These are phyloP conservation scores for Trichoderma gracile DNA, from an alignment of 2,329 filamentous ascomycete genomes.

Conservation along the genomic window DNA sequence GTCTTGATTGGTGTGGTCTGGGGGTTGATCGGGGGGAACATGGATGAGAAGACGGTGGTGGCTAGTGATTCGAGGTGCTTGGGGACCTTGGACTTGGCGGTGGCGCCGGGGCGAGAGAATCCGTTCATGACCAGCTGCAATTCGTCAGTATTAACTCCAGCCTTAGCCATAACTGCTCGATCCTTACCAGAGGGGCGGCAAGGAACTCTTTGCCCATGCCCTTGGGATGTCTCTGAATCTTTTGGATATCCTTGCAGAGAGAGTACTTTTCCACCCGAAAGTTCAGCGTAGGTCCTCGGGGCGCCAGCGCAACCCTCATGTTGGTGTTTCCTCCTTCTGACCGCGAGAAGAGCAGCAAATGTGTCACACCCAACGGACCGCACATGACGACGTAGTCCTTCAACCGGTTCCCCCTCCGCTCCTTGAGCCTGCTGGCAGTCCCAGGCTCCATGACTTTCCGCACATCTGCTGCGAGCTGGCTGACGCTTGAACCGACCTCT, in stretches of 20 bases:
- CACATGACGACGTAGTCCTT: conserved; percentile 95
- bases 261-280: conserved; percentile 96
- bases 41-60: conserved; percentile 91
- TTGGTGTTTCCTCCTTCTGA: conserved; percentile 91
- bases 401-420: conserved; percentile 83
- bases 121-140: conserved; percentile 93
- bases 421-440: conserved; percentile 85
- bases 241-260: conserved; percentile 85
- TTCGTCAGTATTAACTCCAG: conserved; percentile 32
- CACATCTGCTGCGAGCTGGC: conserved; percentile 88
- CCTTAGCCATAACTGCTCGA: conserved; percentile 41
- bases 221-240: conserved; percentile 78
- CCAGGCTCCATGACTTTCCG: conserved; percentile 94
- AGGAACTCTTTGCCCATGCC: conserved; percentile 83
- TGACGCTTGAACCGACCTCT: conserved; percentile 87
- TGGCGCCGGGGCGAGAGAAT: conserved; percentile 68
- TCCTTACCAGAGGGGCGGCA: conserved; percentile 73
- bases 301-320: conserved; percentile 81
- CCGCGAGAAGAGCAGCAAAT: conserved; percentile 89
- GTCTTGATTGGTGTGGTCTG: conserved; percentile 85
- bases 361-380: conserved; percentile 87
- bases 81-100: conserved; percentile 70
- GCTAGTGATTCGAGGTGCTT: conserved; percentile 91
- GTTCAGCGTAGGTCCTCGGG: conserved; percentile 87
- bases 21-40: conserved; percentile 94